Evolutionary conservation across 2,329 filamentous ascomycete species (phyloP).

Genomic region (Paracoccidioides lutzii): DNA sequence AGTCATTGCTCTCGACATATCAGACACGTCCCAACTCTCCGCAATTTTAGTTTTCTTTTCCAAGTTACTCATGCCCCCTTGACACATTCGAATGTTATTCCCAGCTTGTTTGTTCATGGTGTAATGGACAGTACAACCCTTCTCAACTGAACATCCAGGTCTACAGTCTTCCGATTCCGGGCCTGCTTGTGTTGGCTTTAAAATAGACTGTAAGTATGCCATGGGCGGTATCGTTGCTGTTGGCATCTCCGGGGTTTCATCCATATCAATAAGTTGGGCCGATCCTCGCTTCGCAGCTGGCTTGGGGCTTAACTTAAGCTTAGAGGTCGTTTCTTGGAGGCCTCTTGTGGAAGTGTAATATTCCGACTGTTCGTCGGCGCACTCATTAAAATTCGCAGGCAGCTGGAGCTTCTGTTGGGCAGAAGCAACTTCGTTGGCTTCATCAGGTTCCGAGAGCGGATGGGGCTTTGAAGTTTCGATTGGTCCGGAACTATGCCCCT

Average conservation of each 20-base stretch:
- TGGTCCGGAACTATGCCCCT: not conserved
- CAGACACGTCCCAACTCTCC: conserved; percentile 17
- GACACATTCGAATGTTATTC: conserved; percentile 13
- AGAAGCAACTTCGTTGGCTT: not conserved
- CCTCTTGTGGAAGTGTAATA: not conserved
- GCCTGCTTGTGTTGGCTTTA: not conserved
- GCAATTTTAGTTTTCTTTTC: conserved; percentile 19
- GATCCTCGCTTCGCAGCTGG: not conserved
- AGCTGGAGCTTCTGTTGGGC: not conserved
- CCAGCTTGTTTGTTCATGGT: conserved; percentile 22
- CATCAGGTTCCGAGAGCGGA: not conserved
- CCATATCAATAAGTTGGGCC: not conserved
- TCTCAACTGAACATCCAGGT: not conserved
- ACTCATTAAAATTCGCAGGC: not conserved
- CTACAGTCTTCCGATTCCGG: not conserved
- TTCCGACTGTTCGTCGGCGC: not conserved
- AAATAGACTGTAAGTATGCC: not conserved
- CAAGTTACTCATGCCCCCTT: conserved; percentile 4
- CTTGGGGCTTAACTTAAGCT: not conserved
- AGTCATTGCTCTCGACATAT: not conserved
- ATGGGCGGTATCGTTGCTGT: not conserved
- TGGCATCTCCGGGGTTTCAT: not conserved
- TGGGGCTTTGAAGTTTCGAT: not conserved
- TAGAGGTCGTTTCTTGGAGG: not conserved
- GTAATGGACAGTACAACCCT: conserved; percentile 14